Percentiles rank a stretch among this genome's conserved stretches.
Conservation (phyloP, 768 basidiomycete species). For the Amanita phalloides region DNA sequence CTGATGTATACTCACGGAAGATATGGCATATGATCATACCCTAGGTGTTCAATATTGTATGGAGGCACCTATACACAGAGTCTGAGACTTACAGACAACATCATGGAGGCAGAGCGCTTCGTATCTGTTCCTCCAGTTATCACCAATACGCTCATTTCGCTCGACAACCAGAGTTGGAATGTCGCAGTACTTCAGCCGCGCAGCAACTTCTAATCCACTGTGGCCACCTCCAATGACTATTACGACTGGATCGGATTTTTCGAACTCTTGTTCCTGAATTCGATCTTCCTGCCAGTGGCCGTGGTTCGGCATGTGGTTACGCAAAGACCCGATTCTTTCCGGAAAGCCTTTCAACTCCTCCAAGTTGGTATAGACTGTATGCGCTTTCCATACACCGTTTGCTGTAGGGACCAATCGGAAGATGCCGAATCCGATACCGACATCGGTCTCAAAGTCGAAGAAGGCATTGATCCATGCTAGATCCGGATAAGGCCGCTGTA, state of each 20-base stretch:
- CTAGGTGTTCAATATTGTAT: conserved; percentile 11
- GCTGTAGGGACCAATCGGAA: conserved; percentile 32
- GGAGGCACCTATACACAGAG: conserved; percentile 7
- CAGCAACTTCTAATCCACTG: conserved; percentile 49
- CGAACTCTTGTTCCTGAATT: conserved; percentile 27
- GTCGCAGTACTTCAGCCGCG: conserved; percentile 45
- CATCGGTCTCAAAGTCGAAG: conserved; percentile 33
- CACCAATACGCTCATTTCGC: conserved; percentile 40
- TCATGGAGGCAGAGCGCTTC: conserved; percentile 46
- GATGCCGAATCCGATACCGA: conserved; percentile 32
- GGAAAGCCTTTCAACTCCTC: conserved; percentile 33
- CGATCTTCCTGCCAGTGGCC: conserved; percentile 38
- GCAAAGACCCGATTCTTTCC: conserved; percentile 29
- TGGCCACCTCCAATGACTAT: conserved; percentile 52
- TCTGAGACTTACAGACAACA: conserved; percentile 29
- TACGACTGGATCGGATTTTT: conserved; percentile 36
- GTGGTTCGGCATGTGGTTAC: conserved; percentile 29
- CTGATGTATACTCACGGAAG: conserved; percentile 27
- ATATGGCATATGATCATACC: conserved; percentile 33
- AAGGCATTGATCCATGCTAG: conserved; percentile 35
- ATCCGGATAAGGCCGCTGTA: conserved; percentile 26
- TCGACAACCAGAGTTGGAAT: conserved; percentile 48
- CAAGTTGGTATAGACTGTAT: conserved; percentile 40
- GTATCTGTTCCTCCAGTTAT: conserved; percentile 55
- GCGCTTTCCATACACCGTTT: conserved; percentile 36